A percentile compares a stretch with the other conserved stretches of the same genome.
phyloP scores from a whole-genome alignment of 1,284 basidiomycete genomes.

The Heliocybe sulcata region DNA sequence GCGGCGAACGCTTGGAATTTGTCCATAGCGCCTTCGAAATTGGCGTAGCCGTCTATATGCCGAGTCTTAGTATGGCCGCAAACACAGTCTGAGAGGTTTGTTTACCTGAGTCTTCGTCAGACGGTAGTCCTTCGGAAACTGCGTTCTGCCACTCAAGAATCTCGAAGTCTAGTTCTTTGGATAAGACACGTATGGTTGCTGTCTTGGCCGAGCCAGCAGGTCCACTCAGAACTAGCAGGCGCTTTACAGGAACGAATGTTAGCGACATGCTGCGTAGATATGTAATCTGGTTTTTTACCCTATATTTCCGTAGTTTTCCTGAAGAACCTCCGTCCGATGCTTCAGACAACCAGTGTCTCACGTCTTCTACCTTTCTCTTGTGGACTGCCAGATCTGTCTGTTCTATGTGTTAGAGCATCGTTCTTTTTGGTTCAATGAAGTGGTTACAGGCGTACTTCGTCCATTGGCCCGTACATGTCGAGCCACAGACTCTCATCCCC shows the following conservation, averaged over 20 bases:
- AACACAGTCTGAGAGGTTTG: not conserved
- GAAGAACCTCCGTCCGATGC: constrained; percentile 68
- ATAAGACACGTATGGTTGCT: constrained; percentile 71
- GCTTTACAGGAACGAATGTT: constrained; percentile 31
- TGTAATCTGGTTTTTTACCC: constrained; percentile 43
- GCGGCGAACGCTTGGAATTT: constrained; percentile 78
- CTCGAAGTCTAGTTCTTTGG: constrained; percentile 72
- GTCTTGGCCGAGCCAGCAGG: constrained; percentile 92
- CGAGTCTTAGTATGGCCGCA: not conserved
- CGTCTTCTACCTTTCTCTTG: constrained; percentile 79
- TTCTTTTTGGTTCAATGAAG: not conserved
- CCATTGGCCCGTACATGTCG: constrained; percentile 65
- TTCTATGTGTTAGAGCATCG: not conserved
- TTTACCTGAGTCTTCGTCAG: constrained; percentile 9
- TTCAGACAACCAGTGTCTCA: constrained; percentile 81
- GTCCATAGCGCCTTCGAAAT: constrained; percentile 56
- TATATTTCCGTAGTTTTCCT: constrained; percentile 66
- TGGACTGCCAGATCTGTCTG: constrained; percentile 86
- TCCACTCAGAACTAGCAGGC: constrained; percentile 82
- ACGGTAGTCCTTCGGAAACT: constrained; percentile 32
- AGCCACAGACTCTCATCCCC: constrained; percentile 63
- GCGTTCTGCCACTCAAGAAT: constrained; percentile 83
- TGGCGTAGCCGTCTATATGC: constrained; percentile 5
- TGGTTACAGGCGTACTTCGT: constrained; percentile 39
- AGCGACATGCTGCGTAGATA: constrained; percentile 2